Evolutionary conservation across 202 grass and related monocot species (phyloP), one percentile per base, ranked within the genome.

Genomic region (Saccharum hybrid): DNA sequence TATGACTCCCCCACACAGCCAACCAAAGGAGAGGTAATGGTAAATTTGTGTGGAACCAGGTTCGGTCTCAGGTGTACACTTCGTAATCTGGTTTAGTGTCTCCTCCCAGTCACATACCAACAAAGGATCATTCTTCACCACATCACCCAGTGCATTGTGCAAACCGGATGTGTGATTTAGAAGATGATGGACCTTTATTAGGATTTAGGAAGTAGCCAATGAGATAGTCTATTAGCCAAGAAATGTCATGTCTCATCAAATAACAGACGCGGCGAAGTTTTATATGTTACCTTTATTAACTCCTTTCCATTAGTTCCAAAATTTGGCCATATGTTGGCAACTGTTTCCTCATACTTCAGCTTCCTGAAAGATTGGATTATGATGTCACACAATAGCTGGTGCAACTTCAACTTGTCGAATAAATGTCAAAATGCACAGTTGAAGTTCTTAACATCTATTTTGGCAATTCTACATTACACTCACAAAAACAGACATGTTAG

Each of bases 1-100:
- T 83, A 98, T 94, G 38, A 98, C 59, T 61, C 96, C 96, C 31
- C 96, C 96, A 84, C 96, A 98, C 7, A 98, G 87, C 96, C 96
- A 98, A 83, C 96, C 96, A 81, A 96, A 98, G 60, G 96, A 98
- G 63, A 98, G 84, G 37, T 94, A 98, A 63, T 98, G 96, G 82
- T 98, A 98, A 64, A 90, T 74, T 78, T 98, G 96, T 26, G 87
- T 63, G 2, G 87, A 96, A 88, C 93, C 93, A 66, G 93, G 96
- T 75, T 98, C 93, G 14, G 81, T 94, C 75, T 96, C 91, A 86
- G 93, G 88, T 66, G 83, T 42, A 89, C 85, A 88, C 31, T 66
- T 85, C 56, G 86, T 68, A 81, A 92, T 84, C 69, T 76, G 85
- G 28, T 69, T 79, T 61, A 96, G 80, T 83, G 89, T 86, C 68